Percentiles rank a stretch among this genome's conserved stretches.
phyloP scores from a whole-genome alignment of 495 filamentous ascomycete species.

The Glonium stellatum region DNA sequence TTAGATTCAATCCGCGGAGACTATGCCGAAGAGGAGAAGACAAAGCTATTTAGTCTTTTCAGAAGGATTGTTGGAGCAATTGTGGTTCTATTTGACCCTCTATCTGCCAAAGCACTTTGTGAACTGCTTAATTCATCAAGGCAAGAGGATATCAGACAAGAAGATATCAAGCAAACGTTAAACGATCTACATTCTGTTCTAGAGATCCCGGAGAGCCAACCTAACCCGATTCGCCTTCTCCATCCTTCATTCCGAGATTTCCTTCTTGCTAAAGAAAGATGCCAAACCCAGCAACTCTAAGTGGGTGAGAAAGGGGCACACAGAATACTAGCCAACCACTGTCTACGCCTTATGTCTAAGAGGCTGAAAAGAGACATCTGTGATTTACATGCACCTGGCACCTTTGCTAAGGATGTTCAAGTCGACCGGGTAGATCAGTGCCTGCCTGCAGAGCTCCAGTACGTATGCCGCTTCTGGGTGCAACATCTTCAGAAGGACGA shows the following conservation, averaged over 20 bases:
- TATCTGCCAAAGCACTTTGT: slow-evolving; percentile 27
- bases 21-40: slow-evolving; percentile 5
- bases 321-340: slow-evolving; percentile 29
- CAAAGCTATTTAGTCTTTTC: slow-evolving; percentile 18
- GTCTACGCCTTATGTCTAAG: slow-evolving; percentile 30
- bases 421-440: neutral
- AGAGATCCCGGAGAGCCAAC: slow-evolving; percentile 28
- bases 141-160: neutral
- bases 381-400: slow-evolving; percentile 26
- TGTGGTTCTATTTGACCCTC: slow-evolving; percentile 23
- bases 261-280: slow-evolving; percentile 29
- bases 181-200: slow-evolving; percentile 35
- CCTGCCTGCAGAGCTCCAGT: neutral
- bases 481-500: slow-evolving; percentile 11
- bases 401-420: neutral
- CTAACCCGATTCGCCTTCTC: slow-evolving; percentile 33
- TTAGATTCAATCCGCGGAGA: slow-evolving; percentile 6
- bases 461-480: slow-evolving; percentile 31
- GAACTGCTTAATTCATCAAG: slow-evolving; percentile 16
- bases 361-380: slow-evolving; percentile 38
- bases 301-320: slow-evolving; percentile 37
- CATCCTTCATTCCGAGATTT: slow-evolving; percentile 49
- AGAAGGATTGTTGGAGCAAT: slow-evolving; percentile 31
- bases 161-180: slow-evolving; percentile 15
- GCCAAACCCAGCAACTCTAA: slow-evolving; percentile 33